Conservation (phyloP, 2,329 filamentous ascomycete species). For the Exophiala oligosperma region DNA sequence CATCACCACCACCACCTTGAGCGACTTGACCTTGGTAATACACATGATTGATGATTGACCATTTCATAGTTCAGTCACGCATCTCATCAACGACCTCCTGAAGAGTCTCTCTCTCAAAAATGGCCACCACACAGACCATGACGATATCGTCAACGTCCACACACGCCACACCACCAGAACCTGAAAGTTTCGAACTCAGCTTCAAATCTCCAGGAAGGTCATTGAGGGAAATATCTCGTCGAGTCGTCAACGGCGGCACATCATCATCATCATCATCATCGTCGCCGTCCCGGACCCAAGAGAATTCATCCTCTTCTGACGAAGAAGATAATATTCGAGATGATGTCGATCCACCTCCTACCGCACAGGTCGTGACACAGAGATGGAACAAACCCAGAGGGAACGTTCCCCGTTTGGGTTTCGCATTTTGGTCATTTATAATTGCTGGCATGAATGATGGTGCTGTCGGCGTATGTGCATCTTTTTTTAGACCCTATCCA, state of each 20-base stretch:
- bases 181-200: constrained; percentile 21
- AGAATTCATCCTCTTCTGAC: not conserved
- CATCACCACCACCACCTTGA: too few species aligned
- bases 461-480: constrained; percentile 50
- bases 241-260: constrained; percentile 4
- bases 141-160: constrained; percentile 1
- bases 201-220: constrained; percentile 17
- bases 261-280: not conserved
- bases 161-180: not conserved
- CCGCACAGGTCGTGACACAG: constrained; percentile 8
- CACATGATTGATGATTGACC: too few species aligned
- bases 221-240: constrained; percentile 17
- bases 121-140: constrained; percentile 3
- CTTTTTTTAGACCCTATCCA: too few species aligned
- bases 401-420: constrained; percentile 48
- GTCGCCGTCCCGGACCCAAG: not conserved
- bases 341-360: constrained; percentile 6
- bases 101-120: not conserved
- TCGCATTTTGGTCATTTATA: constrained; percentile 58
- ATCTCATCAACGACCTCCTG: too few species aligned
- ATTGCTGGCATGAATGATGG: constrained; percentile 59
- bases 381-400: constrained; percentile 63
- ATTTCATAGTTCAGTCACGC: too few species aligned
- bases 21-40: too few species aligned
- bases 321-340: constrained; percentile 6